Evolutionary conservation across 352 stramenopile species (phyloP), one percentile per base, ranked within the genome.

Genomic region (Phytopythium chamaehyphon): DNA sequence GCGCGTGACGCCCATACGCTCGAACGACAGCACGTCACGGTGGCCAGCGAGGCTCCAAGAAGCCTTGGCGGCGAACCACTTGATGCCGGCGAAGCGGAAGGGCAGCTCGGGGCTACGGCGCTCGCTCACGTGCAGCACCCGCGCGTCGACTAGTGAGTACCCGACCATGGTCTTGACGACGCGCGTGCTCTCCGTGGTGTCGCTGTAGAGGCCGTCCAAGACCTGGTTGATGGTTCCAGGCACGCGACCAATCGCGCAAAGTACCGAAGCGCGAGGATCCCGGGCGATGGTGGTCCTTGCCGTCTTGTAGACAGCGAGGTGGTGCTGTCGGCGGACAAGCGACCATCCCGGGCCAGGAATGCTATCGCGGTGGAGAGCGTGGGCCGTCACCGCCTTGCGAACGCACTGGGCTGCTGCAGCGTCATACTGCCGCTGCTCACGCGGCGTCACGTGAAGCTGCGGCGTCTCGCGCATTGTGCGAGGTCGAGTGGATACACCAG

Each of bases 51-150:
- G 16, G 0, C 71, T 65, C 56, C 68, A 71, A 7, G 53, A 55
- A 10, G 58, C 64, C 3, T 54, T 59, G 3, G 46, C 54, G 0
- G 68, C 64, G 36, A 73, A 64, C 71, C 68, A 81, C 50, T 78
- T 77, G 57, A 81, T 76, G n/a, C 71, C 71, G 3, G 64, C 64
- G 39, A 78, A 81, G 26, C 58, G 62, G 44, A 64, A 81, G 22
- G 71, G 71, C 15, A 60, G 59, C 1, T 73, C 48, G 0, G 54
- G n/a, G 14, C 52, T 68, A 4, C 62, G 61, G 6, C 59, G 55
- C 57, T 73, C 57, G n/a, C 57, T 64, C 1, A 59, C 64, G 33
- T 64, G 57, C 16, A 81, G 50, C 14, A 78, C 54, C 2, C 51
- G 57, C 11, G 54, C 64, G 24, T 71, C 71, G 14, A 70, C 54